Conservation (phyloP, 1,284 basidiomycete genomes). For the Ceratobasidium sp. region DNA sequence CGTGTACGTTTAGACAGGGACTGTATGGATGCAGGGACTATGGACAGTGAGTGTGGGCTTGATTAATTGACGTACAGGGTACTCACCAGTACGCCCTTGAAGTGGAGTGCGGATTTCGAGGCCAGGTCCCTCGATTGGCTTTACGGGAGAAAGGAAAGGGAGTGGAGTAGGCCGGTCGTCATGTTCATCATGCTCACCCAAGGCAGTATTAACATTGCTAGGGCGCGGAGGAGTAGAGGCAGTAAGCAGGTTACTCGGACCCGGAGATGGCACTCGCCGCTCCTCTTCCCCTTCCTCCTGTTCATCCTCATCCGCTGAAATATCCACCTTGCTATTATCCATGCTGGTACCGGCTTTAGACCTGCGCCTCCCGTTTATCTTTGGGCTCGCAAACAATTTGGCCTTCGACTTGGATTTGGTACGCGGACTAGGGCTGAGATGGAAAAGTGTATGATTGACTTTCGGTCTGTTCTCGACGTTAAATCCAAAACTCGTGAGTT, state of each 20-base stretch:
- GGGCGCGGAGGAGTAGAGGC: neutral
- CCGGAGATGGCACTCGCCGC: neutral
- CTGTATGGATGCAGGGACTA: slow-evolving; percentile 24
- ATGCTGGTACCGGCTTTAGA: slow-evolving; percentile 23
- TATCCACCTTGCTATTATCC: slow-evolving; percentile 17
- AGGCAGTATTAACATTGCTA: neutral
- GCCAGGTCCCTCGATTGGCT: slow-evolving; percentile 27
- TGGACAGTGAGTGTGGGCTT: neutral
- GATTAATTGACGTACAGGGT: neutral
- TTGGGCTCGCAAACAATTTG: slow-evolving; percentile 29
- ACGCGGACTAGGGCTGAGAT: slow-evolving; percentile 37
- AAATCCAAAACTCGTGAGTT: slow-evolving; percentile 24
- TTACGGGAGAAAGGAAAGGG: slow-evolving; percentile 18
- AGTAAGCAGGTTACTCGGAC: neutral
- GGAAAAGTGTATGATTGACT: slow-evolving; percentile 10
- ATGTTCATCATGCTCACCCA: slow-evolving; percentile 11
- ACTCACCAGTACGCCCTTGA: slow-evolving; percentile 19
- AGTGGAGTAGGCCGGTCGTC: slow-evolving; percentile 29
- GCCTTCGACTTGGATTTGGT: slow-evolving; percentile 22
- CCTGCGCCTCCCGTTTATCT: neutral
- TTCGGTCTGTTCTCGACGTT: slow-evolving; percentile 26
- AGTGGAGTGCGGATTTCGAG: slow-evolving; percentile 35
- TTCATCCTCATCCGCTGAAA: neutral
- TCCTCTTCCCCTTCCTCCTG: slow-evolving; percentile 5
- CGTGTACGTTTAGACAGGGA: slow-evolving; percentile 33